Evolutionary conservation across 225 moss, liverwort and hornwort species (phyloP), one percentile per base, ranked within the genome.

Genomic region (Straminergon stramineum): DNA sequence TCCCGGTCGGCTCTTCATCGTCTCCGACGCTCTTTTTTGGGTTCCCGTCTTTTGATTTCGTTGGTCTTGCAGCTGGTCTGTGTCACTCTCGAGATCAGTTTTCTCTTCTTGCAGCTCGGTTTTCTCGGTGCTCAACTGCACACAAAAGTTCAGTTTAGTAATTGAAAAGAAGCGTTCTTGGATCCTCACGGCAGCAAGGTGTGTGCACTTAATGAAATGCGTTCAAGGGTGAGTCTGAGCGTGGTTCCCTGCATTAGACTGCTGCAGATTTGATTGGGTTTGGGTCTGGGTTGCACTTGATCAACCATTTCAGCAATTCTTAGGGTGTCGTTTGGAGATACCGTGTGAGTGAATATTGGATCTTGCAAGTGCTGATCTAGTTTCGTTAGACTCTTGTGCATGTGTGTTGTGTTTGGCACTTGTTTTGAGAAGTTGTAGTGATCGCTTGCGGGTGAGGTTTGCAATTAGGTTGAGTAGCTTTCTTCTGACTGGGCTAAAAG

Each of bases 51-150:
- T 83, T 48, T 93, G 92, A 28, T 95, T 94, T 48, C 91, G 87
- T 87, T 95, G 94, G 27, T 73, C 91, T 92, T 96, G 95, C 77
- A 96, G 88, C 63, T 83, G 92, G 68, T 91, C 93, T 69, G 94
- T 96, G 86, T 97, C 94, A 63, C 82, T 89, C 86, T 96, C 93
- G 76, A 98, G 89, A 34, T 89, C 22, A n/a, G 90, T 90, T 84
- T 94, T 96, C 92, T 98, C 98, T 87, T 96, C 98, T 65, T 95
- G 92, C 79, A 96, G 91, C 92, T 97, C 97, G 26, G 88, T 88
- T 81, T 96, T 97, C 89, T 98, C 98, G 87, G 93, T 94, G 66
- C 89, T 86, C 90, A 96, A 89, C 96, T 98, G 95, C 89, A 73
- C 56, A 91, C 35, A 52, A 7, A 55, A 58, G 78, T 15, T 32